These are phyloP conservation scores for Russula sp. DNA, from an alignment of 768 basidiomycete species.

Conservation along the genomic window DNA sequence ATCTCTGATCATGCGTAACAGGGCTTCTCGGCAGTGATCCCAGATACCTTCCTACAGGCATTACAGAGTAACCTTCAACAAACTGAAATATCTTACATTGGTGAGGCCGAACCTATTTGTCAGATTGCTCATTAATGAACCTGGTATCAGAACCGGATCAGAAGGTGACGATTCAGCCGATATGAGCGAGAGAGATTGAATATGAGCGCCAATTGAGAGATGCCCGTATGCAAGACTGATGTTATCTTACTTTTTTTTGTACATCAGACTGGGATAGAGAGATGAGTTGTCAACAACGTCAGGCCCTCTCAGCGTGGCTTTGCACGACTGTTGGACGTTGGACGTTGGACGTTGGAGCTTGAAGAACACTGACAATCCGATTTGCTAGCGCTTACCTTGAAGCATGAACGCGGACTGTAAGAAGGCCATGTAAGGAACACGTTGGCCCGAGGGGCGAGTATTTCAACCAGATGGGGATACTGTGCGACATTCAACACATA, in stretches of 20 bases:
- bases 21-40: constrained; percentile 41
- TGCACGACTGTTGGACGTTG: too few relatives aligned
- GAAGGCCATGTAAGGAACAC: too few relatives aligned
- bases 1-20: constrained; percentile 16
- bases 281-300: not conserved
- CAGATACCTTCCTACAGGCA: constrained; percentile 27
- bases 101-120: constrained; percentile 26
- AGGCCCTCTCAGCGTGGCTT: too few relatives aligned
- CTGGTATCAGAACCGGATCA: constrained; percentile 35
- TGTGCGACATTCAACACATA: too few relatives aligned
- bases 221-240: not conserved
- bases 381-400: too few relatives aligned
- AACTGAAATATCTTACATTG: constrained; percentile 38
- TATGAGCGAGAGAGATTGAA: not conserved
- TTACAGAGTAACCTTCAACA: constrained; percentile 30
- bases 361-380: too few relatives aligned
- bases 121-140: not conserved
- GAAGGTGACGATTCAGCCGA: constrained; percentile 34
- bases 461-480: too few relatives aligned
- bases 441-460: too few relatives aligned
- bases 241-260: not conserved
- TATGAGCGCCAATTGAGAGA: not conserved
- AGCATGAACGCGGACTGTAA: too few relatives aligned
- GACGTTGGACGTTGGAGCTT: too few relatives aligned
- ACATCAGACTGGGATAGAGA: not conserved